Base-by-base conservation (phyloP, 108 stramenopile species). In the Cyclotella cryptica region DNA sequence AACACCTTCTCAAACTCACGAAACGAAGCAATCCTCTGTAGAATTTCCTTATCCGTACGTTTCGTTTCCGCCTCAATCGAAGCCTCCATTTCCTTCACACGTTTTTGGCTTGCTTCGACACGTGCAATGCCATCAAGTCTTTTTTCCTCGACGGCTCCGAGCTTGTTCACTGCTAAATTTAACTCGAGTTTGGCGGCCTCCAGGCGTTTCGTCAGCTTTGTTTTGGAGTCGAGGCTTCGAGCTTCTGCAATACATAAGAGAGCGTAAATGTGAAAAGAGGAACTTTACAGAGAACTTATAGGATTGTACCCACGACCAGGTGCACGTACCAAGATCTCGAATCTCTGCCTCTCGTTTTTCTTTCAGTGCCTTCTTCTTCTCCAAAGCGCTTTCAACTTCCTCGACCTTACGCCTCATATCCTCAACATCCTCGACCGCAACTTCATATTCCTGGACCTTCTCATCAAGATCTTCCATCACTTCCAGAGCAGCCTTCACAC, bases 101-200 rank as follows among this genome's bases (percentile, higher is more conserved):
- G 88, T n/a, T 84, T 69, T 64, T 94, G 89, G n/a, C 85, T 83
- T 18, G 83, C 84, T 68, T 95, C 90, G 54, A 95, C 81, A 3
- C 84, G 67, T 40, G 91, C 80, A 83, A 89, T 89, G 22, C 89
- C 92, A 41, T 95, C 94, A 0, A 89, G 79, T 21, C 89, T 82
- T 71, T 92, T 89, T 63, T 89, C 85, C 66, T 97, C 96, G 8
- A 94, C 93, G 18, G 67, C 39, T 21, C 92, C 65, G 42, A 97
- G 74, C 51, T 85, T 63, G 13, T 90, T 75, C 24, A 72, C 60
- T 19, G 87, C 79, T 9, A 61, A 62, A 18, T 86, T 79, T 46
- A 88, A 49, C 51, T 89, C 77, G 14, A 69, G 77, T 24, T 84
- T 57, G 22, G 79, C 66, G 13, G 58, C 52, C n/a, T 83, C 69